Conservation (phyloP, 2,329 filamentous ascomycete genomes). For the Venturiaceae sp. region DNA sequence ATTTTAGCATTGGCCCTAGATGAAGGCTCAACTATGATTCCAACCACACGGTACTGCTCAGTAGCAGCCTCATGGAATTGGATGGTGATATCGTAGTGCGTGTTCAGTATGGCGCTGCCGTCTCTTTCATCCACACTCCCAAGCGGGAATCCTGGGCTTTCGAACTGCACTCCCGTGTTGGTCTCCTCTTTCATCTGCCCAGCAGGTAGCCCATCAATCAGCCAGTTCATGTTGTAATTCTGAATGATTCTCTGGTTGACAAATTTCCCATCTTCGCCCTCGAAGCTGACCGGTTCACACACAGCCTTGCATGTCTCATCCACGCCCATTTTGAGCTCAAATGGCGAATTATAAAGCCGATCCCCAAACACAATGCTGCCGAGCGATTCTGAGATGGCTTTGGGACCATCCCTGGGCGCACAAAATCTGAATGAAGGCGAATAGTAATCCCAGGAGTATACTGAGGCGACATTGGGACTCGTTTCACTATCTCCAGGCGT, state of each 20-base stretch:
- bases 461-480: constrained; percentile 78
- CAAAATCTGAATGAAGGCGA: constrained; percentile 83
- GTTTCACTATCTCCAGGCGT: constrained; percentile 70
- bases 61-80: constrained; percentile 78
- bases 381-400: constrained; percentile 77
- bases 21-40: constrained; percentile 76
- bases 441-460: constrained; percentile 96
- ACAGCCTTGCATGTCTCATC: constrained; percentile 83
- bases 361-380: constrained; percentile 97
- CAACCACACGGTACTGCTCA: constrained; percentile 76
- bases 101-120: constrained; percentile 56
- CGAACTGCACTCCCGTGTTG: constrained; percentile 68
- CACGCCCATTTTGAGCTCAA: constrained; percentile 73
- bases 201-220: constrained; percentile 88
- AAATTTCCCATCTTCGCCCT: constrained; percentile 60
- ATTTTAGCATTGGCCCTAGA: constrained; percentile 53
- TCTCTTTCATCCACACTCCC: constrained; percentile 36
- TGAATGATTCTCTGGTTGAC: constrained; percentile 74
- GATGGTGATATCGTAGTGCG: constrained; percentile 89
- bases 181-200: constrained; percentile 74
- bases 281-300: constrained; percentile 52
- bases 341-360: constrained; percentile 92
- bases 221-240: constrained; percentile 89
- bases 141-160: constrained; percentile 83
- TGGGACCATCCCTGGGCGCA: constrained; percentile 62